Base-by-base conservation (phyloP, 208 protist genomes). In the Crithidia mellificae region DNA sequence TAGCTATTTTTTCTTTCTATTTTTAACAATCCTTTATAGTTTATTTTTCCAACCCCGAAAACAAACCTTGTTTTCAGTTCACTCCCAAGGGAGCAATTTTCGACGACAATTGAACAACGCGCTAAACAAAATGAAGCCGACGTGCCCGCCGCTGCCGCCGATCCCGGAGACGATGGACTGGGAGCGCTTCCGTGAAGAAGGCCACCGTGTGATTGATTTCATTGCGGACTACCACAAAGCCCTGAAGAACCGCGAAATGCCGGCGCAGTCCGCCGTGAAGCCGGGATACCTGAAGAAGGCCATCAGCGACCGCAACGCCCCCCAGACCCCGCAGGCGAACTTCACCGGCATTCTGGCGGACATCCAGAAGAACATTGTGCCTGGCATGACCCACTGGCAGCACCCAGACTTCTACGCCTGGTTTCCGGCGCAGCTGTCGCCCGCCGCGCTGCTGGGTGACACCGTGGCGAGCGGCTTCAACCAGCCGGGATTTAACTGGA, bases 371-470 rank as follows among this genome's bases (percentile, higher is more conserved):
- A 39, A 81, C 52, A 84, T 92, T 51, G 61, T 85, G 22, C 84
- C 87, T 5, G 83, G 84, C 52, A 84, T 92, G 68, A 90, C 78
- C 17, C 79, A 88, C 72, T 90, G 87, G 84, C 87, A 92, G 71
- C 75, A 80, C 69, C 72, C 77, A n/a, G 63, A 79, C 49, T 89
- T 89, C 54, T 83, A 80, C 59, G 74, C 81, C 4, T 87, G 63
- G 63, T 88, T 87, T 46, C 83, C 87, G 20, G 77, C 80, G 24
- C 79, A 84, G 59, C 22, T 80, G 14, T 84, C 78, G 3, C 75
- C 84, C 9, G 69, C 84, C 1, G 69, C 84, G 30, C 63, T 90
- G 17, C 75, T 90, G 12, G 87, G 81, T n/a, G 84, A 90, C 63
- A 80, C 81, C 49, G 29, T 90, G 14, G 73, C 77, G 8, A 80